Evolutionary conservation across 1,139 yeast genomes (phyloP).

Genomic region (Magnusiomyces paraingens): DNA sequence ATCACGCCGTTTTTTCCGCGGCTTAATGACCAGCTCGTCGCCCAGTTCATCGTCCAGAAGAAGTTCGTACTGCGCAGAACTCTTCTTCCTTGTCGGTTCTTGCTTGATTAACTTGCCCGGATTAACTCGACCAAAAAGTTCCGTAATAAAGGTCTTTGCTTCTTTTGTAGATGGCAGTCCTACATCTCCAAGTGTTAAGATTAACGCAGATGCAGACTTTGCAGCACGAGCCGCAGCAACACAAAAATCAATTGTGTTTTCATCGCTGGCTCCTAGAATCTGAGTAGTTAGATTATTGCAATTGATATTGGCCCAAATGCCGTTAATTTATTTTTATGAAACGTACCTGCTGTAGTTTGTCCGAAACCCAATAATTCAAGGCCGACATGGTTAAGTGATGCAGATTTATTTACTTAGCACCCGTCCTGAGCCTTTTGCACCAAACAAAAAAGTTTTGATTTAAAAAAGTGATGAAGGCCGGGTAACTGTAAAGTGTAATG

Average conservation of each 20-base stretch:
- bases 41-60: conserved; percentile 16
- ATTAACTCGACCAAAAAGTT: conserved; percentile 23
- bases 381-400: conserved; percentile 9
- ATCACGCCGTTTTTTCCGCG: conserved; percentile 1
- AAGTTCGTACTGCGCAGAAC: conserved; percentile 14
- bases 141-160: conserved; percentile 24
- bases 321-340: no score
- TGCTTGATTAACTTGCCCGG: conserved; percentile 9
- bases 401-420: no score
- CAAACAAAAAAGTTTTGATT: no score
- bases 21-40: background rate
- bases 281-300: background rate
- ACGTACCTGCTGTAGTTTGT: conserved; percentile 21
- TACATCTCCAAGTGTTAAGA: conserved; percentile 23
- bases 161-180: conserved; percentile 27
- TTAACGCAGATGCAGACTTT: conserved; percentile 21
- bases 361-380: conserved; percentile 25
- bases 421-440: no score
- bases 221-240: conserved; percentile 29
- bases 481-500: no score
- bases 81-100: conserved; percentile 2
- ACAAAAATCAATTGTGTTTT: conserved; percentile 28
- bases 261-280: conserved; percentile 29
- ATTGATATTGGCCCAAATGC: background rate
- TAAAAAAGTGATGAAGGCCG: no score